Evolutionary conservation across 352 stramenopile species (phyloP), one percentile per base, ranked within the genome.

Genomic region (Phytophthora palmivora): DNA sequence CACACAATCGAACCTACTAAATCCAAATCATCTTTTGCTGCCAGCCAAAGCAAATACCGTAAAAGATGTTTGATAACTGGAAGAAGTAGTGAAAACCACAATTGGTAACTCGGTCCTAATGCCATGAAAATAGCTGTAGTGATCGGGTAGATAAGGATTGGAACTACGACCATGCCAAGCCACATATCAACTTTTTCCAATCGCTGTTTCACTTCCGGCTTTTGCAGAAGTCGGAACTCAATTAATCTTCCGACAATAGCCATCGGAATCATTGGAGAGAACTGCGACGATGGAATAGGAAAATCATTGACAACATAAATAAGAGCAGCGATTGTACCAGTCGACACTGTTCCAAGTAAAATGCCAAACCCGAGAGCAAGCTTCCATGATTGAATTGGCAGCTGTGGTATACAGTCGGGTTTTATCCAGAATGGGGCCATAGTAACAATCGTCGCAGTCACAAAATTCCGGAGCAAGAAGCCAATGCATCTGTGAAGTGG

Each of bases 71-170:
- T 80, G 19, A 84, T 32, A 4, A 49, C 50, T 0, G 61, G 68
- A n/a, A 79, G 61, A 8, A 72, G 33, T 32, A 78, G 37, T 3
- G 75, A 76, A 18, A 78, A 42, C 49, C 44, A 60, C 16, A 64
- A 7, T 28, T 84, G 75, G 1, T 59, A 32, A 0, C 30, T 12
- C 0, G 53, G 44, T 6, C 43, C 58, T 14, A 82, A 56, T 0
- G 58, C 36, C 37, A 63, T 67, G 36, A 78, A 84, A 6, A 66
- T 26, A 1, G 67, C 65, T 3, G 58, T 65, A 48, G 73, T 79
- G 15, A 52, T 34, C 0, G 67, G 58, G 38, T 82, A 82, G 7
- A 76, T 28, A 1, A 84, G 19, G 15, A 80, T 53, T 1, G 68
- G 22, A 7, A 66, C 33, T 5, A 59, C 41, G n/a, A 67, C 51